These are phyloP conservation scores for Fusarium sp. DNA, from an alignment of 2,329 filamentous ascomycete species.

Conservation along the genomic window DNA sequence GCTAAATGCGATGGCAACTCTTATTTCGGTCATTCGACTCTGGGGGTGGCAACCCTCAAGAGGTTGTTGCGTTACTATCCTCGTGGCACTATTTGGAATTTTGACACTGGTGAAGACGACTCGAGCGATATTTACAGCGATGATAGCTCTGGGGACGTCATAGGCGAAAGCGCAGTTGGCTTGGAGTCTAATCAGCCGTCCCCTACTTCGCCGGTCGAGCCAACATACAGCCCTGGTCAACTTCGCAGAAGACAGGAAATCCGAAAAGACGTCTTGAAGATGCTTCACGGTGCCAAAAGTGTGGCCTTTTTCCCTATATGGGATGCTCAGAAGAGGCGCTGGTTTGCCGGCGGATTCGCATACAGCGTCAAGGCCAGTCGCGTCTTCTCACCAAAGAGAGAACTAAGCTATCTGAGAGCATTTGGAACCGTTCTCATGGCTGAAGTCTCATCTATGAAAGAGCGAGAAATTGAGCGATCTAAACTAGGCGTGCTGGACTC, in stretches of 20 bases:
- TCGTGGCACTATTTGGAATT: constrained; percentile 3
- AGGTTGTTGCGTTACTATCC: neutral
- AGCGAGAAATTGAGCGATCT: neutral
- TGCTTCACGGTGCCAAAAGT: neutral
- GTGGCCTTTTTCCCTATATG: constrained; percentile 1
- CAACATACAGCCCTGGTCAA: fast-evolving
- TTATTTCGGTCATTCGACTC: neutral
- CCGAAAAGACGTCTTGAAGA: fast-evolving
- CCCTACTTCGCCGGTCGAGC: neutral
- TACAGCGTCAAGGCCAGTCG: neutral
- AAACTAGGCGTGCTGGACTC: constrained; percentile 3
- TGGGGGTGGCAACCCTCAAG: fast-evolving
- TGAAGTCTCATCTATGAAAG: neutral
- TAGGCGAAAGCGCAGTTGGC: too few relatives aligned
- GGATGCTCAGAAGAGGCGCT: constrained; percentile 7
- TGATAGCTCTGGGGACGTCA: neutral
- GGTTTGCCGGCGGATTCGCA: constrained; percentile 2
- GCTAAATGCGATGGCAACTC: neutral
- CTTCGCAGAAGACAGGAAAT: neutral
- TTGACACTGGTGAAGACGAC: neutral
- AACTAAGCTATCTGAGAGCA: neutral
- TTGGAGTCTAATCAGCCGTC: neutral
- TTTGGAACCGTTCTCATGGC: constrained; percentile 6
- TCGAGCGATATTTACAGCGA: neutral
- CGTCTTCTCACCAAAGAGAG: neutral